A percentile compares a stretch with the other conserved stretches of the same genome.
Evolutionary conservation across 2,329 filamentous ascomycete species (phyloP).

Genomic region (Hymenoscyphus fraxineus): DNA sequence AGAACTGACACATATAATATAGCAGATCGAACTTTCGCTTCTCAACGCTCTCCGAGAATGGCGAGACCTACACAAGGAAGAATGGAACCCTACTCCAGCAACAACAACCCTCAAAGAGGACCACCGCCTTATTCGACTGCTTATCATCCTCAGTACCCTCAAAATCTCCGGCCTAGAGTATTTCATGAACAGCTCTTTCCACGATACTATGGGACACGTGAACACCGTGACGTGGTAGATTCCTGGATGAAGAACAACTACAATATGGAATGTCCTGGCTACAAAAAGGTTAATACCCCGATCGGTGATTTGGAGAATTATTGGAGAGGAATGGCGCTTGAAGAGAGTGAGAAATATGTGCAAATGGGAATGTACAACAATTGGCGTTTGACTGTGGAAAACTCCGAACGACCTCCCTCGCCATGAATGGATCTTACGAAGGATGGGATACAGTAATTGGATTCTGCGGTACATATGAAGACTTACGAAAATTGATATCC

Average conservation of each 20-base stretch:
- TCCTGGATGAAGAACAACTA: background rate
- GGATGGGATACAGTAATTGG: background rate
- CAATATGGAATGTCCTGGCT: background rate
- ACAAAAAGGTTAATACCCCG: background rate
- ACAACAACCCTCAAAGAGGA: too few species aligned
- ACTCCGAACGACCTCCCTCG: background rate
- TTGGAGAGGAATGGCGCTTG: background rate
- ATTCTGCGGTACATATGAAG: background rate
- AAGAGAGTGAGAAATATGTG: background rate
- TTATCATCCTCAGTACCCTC: too few species aligned
- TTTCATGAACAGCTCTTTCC: background rate
- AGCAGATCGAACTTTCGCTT: too few species aligned
- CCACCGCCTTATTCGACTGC: too few species aligned
- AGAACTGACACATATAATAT: too few species aligned
- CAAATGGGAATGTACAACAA: background rate
- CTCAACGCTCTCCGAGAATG: too few species aligned
- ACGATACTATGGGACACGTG: background rate
- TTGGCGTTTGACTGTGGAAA: too few species aligned
- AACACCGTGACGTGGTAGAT: background rate
- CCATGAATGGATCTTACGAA: background rate
- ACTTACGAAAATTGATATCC: background rate
- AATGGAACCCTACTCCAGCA: too few species aligned
- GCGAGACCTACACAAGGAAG: too few species aligned
- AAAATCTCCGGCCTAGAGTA: background rate
- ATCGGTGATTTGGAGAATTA: background rate